These are phyloP conservation scores for Prunus kanzakura DNA, from an alignment of 306 rosid species.

Conservation along the genomic window DNA sequence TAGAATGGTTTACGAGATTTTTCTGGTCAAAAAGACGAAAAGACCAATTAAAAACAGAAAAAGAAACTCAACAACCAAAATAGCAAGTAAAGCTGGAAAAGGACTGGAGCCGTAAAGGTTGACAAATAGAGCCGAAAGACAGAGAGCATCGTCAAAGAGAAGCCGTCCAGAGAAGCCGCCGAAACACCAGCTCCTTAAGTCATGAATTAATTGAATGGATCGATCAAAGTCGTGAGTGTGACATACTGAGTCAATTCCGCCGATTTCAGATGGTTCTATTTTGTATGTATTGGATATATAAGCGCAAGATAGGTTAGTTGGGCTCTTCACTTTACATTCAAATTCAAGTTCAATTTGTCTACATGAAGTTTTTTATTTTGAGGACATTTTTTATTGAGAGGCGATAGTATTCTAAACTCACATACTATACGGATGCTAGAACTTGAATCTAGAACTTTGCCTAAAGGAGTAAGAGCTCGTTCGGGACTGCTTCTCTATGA, in stretches of 20 bases:
- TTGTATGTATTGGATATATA: no score
- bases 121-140: neutral
- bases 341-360: no score
- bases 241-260: neutral
- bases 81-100: neutral
- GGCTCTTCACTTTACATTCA: no score
- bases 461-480: no score
- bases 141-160: neutral
- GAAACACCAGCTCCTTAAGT: neutral
- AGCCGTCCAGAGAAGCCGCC: neutral
- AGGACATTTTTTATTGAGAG: no score
- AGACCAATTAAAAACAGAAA: neutral
- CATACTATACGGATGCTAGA: accelerated
- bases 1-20: no score
- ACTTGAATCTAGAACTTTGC: no score
- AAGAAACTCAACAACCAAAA: neutral
- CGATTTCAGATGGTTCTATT: no score
- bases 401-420: accelerated
- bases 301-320: no score
- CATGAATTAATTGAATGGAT: neutral
- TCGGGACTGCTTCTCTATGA: no score
- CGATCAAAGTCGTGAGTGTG: neutral
- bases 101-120: neutral
- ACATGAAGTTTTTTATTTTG: no score
- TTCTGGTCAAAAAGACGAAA: neutral